phyloP scores from a whole-genome alignment of 2,329 filamentous ascomycete genomes.

The Clonostachys sp. region DNA sequence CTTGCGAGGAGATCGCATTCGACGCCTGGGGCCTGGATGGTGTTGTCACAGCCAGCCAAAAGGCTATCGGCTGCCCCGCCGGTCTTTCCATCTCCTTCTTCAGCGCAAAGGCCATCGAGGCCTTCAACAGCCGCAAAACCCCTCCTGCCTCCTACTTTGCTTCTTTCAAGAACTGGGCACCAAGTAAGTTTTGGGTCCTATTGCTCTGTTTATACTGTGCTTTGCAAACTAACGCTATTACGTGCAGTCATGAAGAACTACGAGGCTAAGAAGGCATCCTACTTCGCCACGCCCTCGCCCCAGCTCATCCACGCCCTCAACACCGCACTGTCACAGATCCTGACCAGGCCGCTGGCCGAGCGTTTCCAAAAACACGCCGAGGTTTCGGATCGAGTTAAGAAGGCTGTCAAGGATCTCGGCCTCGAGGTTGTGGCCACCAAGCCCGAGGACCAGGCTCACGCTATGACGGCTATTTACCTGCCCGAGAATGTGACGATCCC shows the following conservation, averaged over 20 bases:
- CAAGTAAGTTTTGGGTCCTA: slow-evolving; percentile 54
- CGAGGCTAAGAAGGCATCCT: slow-evolving; percentile 93
- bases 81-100: slow-evolving; percentile 93
- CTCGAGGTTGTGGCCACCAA: slow-evolving; percentile 82
- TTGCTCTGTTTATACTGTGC: neutral
- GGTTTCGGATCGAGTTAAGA: slow-evolving; percentile 82
- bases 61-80: slow-evolving; percentile 93
- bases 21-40: slow-evolving; percentile 92
- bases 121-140: slow-evolving; percentile 74
- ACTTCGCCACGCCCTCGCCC: slow-evolving; percentile 94
- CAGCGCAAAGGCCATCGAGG: slow-evolving; percentile 80
- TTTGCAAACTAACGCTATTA: neutral
- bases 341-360: slow-evolving; percentile 73
- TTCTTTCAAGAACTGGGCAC: slow-evolving; percentile 95
- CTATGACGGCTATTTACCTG: slow-evolving; percentile 96
- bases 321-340: slow-evolving; percentile 81
- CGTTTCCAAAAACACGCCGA: slow-evolving; percentile 79
- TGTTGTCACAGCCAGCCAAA: slow-evolving; percentile 91
- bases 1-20: slow-evolving; percentile 92
- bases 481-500: slow-evolving; percentile 78
- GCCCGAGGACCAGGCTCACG: slow-evolving; percentile 88
- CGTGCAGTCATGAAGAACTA: slow-evolving; percentile 91
- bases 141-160: slow-evolving; percentile 88
- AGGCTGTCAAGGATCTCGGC: slow-evolving; percentile 73
- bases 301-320: slow-evolving; percentile 92